These are phyloP conservation scores for Chlamydomonas eustigma DNA, from an alignment of 139 green algal species.

Conservation along the genomic window DNA sequence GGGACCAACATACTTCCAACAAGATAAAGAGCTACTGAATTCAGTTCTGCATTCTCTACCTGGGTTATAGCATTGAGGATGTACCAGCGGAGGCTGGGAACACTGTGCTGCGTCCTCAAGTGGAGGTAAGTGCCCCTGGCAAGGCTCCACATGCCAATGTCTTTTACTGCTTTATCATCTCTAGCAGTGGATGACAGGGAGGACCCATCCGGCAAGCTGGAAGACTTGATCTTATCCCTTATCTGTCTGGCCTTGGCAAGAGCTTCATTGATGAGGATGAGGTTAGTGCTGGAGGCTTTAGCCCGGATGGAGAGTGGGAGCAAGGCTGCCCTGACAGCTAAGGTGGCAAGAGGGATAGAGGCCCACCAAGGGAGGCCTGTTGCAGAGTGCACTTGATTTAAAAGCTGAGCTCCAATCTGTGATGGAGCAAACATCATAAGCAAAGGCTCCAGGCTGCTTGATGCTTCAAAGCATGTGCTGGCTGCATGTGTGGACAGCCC, in stretches of 20 bases:
- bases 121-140: background rate
- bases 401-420: background rate
- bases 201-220: too few relatives aligned
- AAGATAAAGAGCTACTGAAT: too few relatives aligned
- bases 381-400: slow-evolving; percentile 19
- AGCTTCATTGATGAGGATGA: background rate
- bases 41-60: too few relatives aligned
- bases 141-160: background rate
- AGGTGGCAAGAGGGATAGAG: slow-evolving; percentile 40
- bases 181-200: too few relatives aligned
- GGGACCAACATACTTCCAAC: too few relatives aligned
- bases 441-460: background rate
- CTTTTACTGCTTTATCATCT: background rate
- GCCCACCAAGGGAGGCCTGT: slow-evolving; percentile 45
- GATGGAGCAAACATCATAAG: background rate
- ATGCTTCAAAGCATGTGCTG: too few relatives aligned
- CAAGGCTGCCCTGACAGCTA: slow-evolving; percentile 29
- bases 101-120: background rate
- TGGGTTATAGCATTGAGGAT: background rate
- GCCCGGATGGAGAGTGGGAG: slow-evolving; percentile 28
- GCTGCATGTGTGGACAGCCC: too few relatives aligned
- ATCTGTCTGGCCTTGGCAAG: background rate
- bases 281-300: background rate
- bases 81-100: background rate
- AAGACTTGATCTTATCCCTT: background rate